Conservation (phyloP, 805 yeast genomes). For the Candida silvatica region DNA sequence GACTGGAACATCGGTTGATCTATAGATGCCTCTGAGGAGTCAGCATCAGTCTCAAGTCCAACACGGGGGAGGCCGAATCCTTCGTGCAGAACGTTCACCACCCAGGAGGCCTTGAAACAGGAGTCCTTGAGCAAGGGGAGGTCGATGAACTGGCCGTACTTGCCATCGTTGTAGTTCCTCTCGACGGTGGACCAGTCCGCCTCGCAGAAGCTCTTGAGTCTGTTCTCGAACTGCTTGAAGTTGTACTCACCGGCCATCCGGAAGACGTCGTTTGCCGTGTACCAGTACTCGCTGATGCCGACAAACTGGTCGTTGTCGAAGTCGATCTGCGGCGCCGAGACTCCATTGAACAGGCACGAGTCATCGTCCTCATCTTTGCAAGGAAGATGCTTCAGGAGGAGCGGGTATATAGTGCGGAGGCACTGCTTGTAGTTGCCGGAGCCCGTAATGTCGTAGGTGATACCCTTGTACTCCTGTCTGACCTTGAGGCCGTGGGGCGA, state of each 20-base stretch:
- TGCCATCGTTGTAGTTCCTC: constrained; percentile 41
- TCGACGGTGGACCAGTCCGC: constrained; percentile 56
- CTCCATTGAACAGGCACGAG: constrained; percentile 92
- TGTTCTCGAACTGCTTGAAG: constrained; percentile 56
- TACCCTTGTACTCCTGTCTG: constrained; percentile 38
- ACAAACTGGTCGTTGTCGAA: constrained; percentile 74
- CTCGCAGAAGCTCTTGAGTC: constrained; percentile 67
- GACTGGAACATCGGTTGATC: constrained; percentile 57
- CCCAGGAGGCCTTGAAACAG: constrained; percentile 96
- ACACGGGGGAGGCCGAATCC: constrained; percentile 83
- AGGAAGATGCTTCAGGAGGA: constrained; percentile 69
- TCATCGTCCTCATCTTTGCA: constrained; percentile 66
- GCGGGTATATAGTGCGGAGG: constrained; percentile 60
- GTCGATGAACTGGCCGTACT: constrained; percentile 47
- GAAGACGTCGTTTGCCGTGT: constrained; percentile 88
- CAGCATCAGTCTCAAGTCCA: constrained; percentile 37
- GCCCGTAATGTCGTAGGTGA: constrained; percentile 50
- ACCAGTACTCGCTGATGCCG: constrained; percentile 97
- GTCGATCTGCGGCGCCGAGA: constrained; percentile 86
- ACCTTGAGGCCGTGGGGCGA: constrained; percentile 55
- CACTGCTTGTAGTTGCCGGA: constrained; percentile 76
- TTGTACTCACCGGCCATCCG: constrained; percentile 85
- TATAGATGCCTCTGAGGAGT: constrained; percentile 21
- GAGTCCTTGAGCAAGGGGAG: constrained; percentile 57
- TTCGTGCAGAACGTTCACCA: constrained; percentile 78